Conservation (phyloP, 1,139 yeast species). For the Fermentozyma sake region DNA sequence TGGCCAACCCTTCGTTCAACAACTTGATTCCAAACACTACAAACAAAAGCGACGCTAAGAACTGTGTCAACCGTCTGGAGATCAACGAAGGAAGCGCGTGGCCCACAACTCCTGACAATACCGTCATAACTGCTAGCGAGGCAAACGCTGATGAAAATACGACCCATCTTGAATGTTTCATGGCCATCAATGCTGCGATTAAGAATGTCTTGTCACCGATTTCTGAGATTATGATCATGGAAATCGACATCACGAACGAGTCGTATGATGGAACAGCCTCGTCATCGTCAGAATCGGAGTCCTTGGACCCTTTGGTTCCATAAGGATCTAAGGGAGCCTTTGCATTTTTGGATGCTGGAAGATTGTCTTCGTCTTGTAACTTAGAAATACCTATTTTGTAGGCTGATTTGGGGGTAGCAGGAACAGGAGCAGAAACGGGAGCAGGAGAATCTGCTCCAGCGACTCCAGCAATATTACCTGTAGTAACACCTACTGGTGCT, state of each 20-base stretch:
- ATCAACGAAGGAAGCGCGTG: conserved; percentile 83
- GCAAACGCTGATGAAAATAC: conserved; percentile 86
- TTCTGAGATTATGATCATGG: conserved; percentile 91
- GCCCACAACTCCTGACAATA: conserved; percentile 86
- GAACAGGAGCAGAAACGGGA: too few species aligned
- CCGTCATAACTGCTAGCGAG: conserved; percentile 88
- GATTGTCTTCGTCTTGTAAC: conserved; percentile 26
- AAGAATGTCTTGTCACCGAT: conserved; percentile 96
- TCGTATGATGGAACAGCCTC: conserved; percentile 12
- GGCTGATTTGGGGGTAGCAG: conserved; percentile 4
- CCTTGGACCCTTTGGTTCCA: conserved; percentile 1
- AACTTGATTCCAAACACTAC: conserved; percentile 78
- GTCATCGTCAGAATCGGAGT: conserved; percentile 2
- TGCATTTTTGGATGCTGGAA: conserved; percentile 23
- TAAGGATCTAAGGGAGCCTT: conserved; percentile 21
- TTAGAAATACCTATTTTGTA: conserved; percentile 21
- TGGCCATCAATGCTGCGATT: conserved; percentile 96
- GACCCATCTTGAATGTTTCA: conserved; percentile 78
- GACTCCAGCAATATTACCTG: conserved; percentile 1
- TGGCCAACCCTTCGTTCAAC: conserved; percentile 72
- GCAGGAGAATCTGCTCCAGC: conserved; percentile 1
- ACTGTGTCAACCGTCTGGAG: conserved; percentile 75
- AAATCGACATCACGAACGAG: conserved; percentile 62
- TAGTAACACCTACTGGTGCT: not conserved
- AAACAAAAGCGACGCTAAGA: conserved; percentile 76